phyloP scores from a whole-genome alignment of 805 yeast genomes.

The Myxozyma kluyveri region DNA sequence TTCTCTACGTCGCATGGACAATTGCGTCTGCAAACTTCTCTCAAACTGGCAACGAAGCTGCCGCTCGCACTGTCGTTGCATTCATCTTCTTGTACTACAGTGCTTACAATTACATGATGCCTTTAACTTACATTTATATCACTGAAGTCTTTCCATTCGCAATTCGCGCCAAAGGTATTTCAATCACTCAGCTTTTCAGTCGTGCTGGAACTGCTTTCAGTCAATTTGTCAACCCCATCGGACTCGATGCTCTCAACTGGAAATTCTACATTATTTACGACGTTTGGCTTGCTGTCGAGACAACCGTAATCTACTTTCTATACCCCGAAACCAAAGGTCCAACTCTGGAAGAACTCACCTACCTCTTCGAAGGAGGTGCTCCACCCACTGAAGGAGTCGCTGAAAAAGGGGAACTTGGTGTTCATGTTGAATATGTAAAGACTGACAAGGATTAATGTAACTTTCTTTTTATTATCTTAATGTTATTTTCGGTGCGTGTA shows the following conservation, averaged over 20 bases:
- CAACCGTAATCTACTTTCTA: constrained; percentile 36
- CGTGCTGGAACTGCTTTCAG: constrained; percentile 34
- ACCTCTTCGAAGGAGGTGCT: constrained; percentile 40
- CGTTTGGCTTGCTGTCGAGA: constrained; percentile 8
- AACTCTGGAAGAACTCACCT: constrained; percentile 49
- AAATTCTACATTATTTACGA: constrained; percentile 45
- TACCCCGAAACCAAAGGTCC: constrained; percentile 47
- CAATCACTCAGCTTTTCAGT: constrained; percentile 34
- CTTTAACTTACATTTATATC: constrained; percentile 23
- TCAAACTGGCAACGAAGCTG: neutral
- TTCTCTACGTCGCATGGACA: constrained; percentile 37
- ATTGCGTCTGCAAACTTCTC: constrained; percentile 8
- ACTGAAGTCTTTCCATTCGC: constrained; percentile 33
- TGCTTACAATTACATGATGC: constrained; percentile 19
- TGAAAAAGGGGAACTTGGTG: neutral
- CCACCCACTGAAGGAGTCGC: neutral
- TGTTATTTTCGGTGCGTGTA: too few species aligned
- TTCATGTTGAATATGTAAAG: neutral
- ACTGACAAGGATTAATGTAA: too few species aligned
- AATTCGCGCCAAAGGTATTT: constrained; percentile 46
- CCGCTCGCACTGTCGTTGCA: constrained; percentile 21
- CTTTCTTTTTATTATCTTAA: too few species aligned
- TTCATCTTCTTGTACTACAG: constrained; percentile 22
- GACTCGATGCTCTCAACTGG: constrained; percentile 45
- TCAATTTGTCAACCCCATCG: constrained; percentile 42